Evolutionary conservation across 176 grass and related monocot species (phyloP).

Genomic region (Tuctoria greenei): DNA sequence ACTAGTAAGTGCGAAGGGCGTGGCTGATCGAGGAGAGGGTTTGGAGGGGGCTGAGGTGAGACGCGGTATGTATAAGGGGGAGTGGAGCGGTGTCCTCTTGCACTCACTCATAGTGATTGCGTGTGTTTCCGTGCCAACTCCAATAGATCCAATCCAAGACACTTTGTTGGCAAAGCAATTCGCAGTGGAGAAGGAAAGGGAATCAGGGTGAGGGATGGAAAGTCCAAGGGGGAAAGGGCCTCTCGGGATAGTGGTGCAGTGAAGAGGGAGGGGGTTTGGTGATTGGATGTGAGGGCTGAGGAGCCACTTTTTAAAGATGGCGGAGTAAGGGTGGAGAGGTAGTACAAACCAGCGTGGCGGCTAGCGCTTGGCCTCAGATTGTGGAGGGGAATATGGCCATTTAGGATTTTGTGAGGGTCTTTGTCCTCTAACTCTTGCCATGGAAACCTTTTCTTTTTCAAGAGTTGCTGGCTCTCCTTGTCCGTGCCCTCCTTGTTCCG

Average conservation of each 20-base stretch:
- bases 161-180: conserved; percentile 37
- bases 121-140: conserved; percentile 83
- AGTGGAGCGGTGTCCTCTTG: conserved; percentile 53
- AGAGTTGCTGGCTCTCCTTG: conserved; percentile 32
- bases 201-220: conserved; percentile 68
- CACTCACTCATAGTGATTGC: conserved; percentile 46
- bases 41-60: conserved; percentile 24
- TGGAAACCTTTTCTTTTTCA: conserved; percentile 33
- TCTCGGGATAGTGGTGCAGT: conserved; percentile 21
- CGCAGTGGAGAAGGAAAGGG: conserved; percentile 46
- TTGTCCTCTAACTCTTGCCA: conserved; percentile 62
- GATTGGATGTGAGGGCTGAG: conserved; percentile 59
- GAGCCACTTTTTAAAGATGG: conserved; percentile 68
- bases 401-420: conserved; percentile 65
- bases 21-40: not conserved
- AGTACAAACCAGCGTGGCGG: conserved; percentile 61
- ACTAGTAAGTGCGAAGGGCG: conserved; percentile 5
- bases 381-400: conserved; percentile 67
- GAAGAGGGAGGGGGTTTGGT: conserved; percentile 39
- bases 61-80: conserved; percentile 57
- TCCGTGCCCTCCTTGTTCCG: conserved; percentile 26
- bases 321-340: conserved; percentile 64
- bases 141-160: conserved; percentile 51
- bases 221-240: conserved; percentile 60
- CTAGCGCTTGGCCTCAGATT: conserved; percentile 69